Conservation (phyloP, 768 basidiomycete species). For the Boletus barrowsii region DNA sequence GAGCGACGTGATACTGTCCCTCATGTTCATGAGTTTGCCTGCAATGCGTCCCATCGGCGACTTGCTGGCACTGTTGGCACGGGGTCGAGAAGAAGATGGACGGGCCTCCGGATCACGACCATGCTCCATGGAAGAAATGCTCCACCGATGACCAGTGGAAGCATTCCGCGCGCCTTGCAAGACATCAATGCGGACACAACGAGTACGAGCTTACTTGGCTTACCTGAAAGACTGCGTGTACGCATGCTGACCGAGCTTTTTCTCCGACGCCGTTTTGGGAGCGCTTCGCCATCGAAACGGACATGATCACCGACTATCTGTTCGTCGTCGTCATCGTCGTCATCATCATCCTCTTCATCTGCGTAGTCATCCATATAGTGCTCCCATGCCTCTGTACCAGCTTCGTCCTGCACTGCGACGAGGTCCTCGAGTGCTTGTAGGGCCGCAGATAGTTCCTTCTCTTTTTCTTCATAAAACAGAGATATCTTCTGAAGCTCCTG, state of each 20-base stretch:
- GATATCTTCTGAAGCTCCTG: constrained; percentile 79
- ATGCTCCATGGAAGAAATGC: constrained; percentile 48
- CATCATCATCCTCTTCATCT: constrained; percentile 51
- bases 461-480: constrained; percentile 75
- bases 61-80: constrained; percentile 23
- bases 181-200: not conserved
- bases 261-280: constrained; percentile 34
- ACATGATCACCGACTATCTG: constrained; percentile 24
- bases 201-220: not conserved
- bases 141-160: constrained; percentile 26
- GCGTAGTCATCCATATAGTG: constrained; percentile 48
- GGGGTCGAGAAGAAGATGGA: constrained; percentile 19
- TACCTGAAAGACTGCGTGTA: constrained; percentile 24
- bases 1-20: constrained; percentile 49
- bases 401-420: constrained; percentile 57
- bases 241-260: constrained; percentile 29
- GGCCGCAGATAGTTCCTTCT: constrained; percentile 65
- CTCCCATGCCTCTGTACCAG: constrained; percentile 47
- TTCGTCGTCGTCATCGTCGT: constrained; percentile 49
- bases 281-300: constrained; percentile 25
- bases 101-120: constrained; percentile 34
- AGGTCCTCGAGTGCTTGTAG: constrained; percentile 55
- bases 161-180: constrained; percentile 11
- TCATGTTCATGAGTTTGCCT: constrained; percentile 49
- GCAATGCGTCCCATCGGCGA: constrained; percentile 42